These are phyloP conservation scores for Fusarium sp. DNA, from an alignment of 2,329 filamentous ascomycete species.

Conservation along the genomic window DNA sequence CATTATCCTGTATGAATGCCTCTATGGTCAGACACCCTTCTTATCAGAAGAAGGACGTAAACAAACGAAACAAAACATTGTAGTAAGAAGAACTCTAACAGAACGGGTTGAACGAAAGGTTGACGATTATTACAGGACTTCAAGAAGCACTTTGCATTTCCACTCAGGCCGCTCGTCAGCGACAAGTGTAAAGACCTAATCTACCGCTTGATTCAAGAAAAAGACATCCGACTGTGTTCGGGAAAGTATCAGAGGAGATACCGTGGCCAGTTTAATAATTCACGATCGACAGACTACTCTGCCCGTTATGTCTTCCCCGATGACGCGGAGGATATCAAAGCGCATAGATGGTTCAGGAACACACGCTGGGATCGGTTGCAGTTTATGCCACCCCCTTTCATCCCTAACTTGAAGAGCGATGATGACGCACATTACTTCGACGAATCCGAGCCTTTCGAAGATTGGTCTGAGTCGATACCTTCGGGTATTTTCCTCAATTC, in stretches of 20 bases:
- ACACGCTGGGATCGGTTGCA: constrained; percentile 85
- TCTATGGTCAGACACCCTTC: constrained; percentile 94
- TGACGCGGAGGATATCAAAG: constrained; percentile 91
- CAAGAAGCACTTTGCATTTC: constrained; percentile 78
- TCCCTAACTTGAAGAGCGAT: constrained; percentile 77
- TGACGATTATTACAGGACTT: constrained; percentile 71
- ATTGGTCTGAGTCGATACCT: constrained; percentile 67
- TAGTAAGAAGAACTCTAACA: constrained; percentile 66
- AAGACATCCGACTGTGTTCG: constrained; percentile 82
- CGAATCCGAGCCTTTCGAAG: constrained; percentile 80
- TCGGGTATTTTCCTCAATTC: constrained; percentile 51
- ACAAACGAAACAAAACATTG: constrained; percentile 87
- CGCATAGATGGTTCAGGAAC: constrained; percentile 86
- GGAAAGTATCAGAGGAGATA: constrained; percentile 81
- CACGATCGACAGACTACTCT: constrained; percentile 44
- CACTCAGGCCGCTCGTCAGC: constrained; percentile 75
- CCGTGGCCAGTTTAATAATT: constrained; percentile 43
- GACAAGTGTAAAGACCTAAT: constrained; percentile 84
- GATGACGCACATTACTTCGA: constrained; percentile 94
- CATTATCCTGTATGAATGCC: constrained; percentile 93
- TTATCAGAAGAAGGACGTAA: constrained; percentile 82
- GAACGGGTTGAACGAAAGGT: neutral
- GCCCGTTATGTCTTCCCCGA: constrained; percentile 81
- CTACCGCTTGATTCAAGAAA: constrained; percentile 78
- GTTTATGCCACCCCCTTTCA: constrained; percentile 79